Base-by-base conservation (phyloP, 768 basidiomycete species). In the Hericium alpestre region DNA sequence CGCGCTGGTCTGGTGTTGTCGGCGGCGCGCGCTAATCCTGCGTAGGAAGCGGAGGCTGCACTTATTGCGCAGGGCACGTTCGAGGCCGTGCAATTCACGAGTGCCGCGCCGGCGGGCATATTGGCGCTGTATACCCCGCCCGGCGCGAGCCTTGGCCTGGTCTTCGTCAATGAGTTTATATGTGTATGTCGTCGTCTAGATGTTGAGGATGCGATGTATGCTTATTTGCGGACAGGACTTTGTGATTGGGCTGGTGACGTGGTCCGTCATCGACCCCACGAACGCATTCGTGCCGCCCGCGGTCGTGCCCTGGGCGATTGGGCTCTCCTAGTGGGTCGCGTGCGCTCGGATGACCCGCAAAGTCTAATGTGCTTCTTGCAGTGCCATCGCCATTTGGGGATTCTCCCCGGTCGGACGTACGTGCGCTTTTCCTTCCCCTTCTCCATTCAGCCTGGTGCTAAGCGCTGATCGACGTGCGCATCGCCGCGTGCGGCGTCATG, bases 141-240 rank as follows among this genome's bases (percentile, higher is more conserved):
- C 3, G 66, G 63, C 6, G 58, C 65, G 25, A 69, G 69, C 54
- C 61, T 75, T 8, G 59, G 62, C 49, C 64, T 65, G 38, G 70
- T 66, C 32, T 67, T 76, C 56, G 60, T 75, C n/a, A 75, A 75
- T 56, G 74, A 75, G 56, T 73, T 75, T 48, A 55, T 72, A 55
- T 67, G 63, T 22, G 73, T 76, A 56, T 56, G 66, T 58, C 15
- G 18, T 13, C 8, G 32, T 46, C 37, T 49, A 25, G n/a, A 4
- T n/a, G 43, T 23, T 16, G 18, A 37, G 41, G 5, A 22, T 39
- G 32, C 43, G 43, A 5, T 38, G 43, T 22, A 41, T 27, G 12
- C 22, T 43, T 15, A 58, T 2, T 11, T 12, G 13, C 10, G 12
- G 23, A 41, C 46, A 65, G 64, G 64, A 67, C 53, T 65, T 66